Percentiles rank a stretch among this genome's conserved stretches.
phyloP scores from a whole-genome alignment of 164 flowering plant species.

The Kingdonia uniflora region DNA sequence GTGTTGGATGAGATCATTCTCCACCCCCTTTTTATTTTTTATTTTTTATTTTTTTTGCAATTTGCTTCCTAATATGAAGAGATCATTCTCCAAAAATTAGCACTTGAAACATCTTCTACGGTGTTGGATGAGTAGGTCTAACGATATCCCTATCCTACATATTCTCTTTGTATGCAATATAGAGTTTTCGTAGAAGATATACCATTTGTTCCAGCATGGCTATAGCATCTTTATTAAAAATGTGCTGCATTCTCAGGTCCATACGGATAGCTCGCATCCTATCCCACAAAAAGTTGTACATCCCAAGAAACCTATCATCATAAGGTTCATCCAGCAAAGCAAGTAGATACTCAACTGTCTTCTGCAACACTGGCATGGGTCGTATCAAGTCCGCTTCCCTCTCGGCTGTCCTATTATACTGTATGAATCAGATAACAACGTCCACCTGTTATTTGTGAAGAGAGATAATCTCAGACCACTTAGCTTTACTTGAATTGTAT shows the following conservation, averaged over 20 bases:
- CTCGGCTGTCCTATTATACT: conserved; percentile 95
- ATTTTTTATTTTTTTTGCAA: no score
- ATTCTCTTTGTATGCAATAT: no score
- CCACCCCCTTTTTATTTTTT: no score
- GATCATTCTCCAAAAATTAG: no score
- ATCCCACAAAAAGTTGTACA: conserved; percentile 97
- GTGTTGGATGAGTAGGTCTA: no score
- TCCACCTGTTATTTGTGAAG: conserved; percentile 7
- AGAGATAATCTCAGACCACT: background rate
- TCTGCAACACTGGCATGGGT: conserved; percentile 85
- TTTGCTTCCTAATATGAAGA: no score
- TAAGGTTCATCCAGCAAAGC: conserved; percentile 75
- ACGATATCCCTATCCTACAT: no score
- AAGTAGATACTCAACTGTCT: conserved; percentile 74
- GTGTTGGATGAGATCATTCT: no score
- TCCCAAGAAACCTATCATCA: conserved; percentile 62
- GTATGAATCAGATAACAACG: conserved; percentile 23
- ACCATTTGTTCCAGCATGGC: conserved; percentile 98
- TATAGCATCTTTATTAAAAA: conserved; percentile 59
- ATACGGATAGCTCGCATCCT: conserved; percentile 93
- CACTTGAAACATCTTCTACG: no score
- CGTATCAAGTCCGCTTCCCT: conserved; percentile 84
- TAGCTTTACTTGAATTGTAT: background rate
- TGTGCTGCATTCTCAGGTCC: conserved; percentile 97
- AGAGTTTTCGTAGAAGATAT: conserved; percentile 10